Evolutionary conservation across 345 rosid genomes (phyloP).

Genomic region (Citrus sp.): DNA sequence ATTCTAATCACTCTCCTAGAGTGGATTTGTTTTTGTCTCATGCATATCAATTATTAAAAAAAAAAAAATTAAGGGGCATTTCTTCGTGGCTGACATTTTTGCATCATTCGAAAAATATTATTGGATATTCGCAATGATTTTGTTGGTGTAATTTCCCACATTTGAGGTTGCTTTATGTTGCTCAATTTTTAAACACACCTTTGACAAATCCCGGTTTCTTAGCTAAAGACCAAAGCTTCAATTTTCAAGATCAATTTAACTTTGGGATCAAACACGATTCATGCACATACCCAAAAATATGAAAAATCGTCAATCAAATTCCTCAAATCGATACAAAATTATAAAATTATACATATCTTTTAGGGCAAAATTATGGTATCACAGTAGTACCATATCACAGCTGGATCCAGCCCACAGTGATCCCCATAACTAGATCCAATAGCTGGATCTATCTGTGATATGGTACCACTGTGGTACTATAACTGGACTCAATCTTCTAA

Average conservation of each 20-base stretch:
- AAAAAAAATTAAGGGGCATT: neutral
- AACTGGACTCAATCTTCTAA: no score
- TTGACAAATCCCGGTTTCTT: conserved; percentile 7
- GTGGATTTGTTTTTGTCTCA: no score
- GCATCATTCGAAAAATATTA: neutral
- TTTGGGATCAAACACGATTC: neutral
- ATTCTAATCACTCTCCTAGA: no score
- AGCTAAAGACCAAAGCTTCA: neutral
- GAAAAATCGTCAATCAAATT: neutral
- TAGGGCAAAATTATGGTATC: rapidly evolving
- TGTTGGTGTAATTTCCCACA: neutral
- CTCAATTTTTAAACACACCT: neutral
- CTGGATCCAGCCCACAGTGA: rapidly evolving
- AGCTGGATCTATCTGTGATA: rapidly evolving
- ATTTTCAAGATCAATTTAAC: neutral
- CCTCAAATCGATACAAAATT: no score
- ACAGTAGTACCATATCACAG: no score
- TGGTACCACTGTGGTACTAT: rapidly evolving
- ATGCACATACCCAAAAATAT: neutral
- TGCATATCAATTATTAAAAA: no score
- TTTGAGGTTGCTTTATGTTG: neutral
- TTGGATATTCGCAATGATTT: neutral
- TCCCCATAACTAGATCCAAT: no score
- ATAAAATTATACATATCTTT: no score
- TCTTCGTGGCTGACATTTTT: neutral